Evolutionary conservation across 805 yeast genomes (phyloP), one percentile per base, ranked within the genome.

Genomic region (Candida berthetii): DNA sequence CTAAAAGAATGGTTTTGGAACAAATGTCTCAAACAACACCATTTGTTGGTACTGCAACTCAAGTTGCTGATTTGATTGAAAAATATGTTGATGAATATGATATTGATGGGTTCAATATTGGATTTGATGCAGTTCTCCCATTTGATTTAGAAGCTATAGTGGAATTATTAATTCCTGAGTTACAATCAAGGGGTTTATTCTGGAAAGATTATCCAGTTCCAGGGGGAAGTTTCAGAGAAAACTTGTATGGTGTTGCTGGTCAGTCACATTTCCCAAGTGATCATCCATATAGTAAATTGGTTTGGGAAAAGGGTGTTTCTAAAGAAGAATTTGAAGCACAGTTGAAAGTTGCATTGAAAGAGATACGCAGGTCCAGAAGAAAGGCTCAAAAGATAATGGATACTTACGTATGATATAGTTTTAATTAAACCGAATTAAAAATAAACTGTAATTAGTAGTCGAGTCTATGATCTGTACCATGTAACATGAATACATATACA

Each of bases 101-200:
- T 37, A 60, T 68, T 14, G 73, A 68, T 43, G 73, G 73, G 2
- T 68, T 68, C 49, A 68, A 68, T 41, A 54, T 68, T 37, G 61
- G 67, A 3, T 64, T 68, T 45, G 59, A 65, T 44, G 60, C 69
- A 7, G 49, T 63, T n/a, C 40, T 55, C 7, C 72, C 72, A 16
- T 65, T 61, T 6, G 48, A 64, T 9, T 66, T 62, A 42, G 67
- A 66, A 46, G 69, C 66, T 13, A 45, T 66, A n/a, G 62, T 65
- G 20, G 62, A 66, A n/a, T 46, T 47, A 25, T 48, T 66, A 34
- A 45, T 66, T 15, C 71, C 71, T 8, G 69, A 58, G 35, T 51
- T 66, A 35, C 56, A 60, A 42, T 42, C 42, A n/a, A 53, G 65
- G 31, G 68, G 66, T 5, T 54, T 60, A 20, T 58, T 50, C 16